phyloP scores from a whole-genome alignment of 2,329 filamentous ascomycete species.

The Fusarium ramigenum region DNA sequence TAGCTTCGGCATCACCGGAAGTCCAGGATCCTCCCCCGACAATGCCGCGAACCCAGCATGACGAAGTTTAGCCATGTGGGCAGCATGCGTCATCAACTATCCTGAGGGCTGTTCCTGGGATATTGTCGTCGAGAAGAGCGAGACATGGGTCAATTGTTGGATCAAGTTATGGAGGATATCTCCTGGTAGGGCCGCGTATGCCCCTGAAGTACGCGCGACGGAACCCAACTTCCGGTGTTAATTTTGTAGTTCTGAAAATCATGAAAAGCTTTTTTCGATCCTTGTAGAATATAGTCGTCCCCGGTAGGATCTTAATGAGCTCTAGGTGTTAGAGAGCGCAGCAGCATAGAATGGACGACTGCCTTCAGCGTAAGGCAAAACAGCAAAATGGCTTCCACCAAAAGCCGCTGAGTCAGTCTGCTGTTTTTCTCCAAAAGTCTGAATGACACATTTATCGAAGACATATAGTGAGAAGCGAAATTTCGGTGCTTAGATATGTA shows the following conservation, averaged over 20 bases:
- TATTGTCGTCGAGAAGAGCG: conserved; percentile 6
- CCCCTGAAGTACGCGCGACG: conserved; percentile 18
- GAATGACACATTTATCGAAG: not conserved
- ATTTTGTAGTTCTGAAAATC: conserved; percentile 13
- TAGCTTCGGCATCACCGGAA: conserved; percentile 51
- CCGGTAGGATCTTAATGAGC: no score
- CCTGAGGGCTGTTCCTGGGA: conserved; percentile 3
- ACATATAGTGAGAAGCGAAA: not conserved
- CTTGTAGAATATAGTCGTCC: no score
- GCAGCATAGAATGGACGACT: no score
- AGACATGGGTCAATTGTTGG: conserved; percentile 27
- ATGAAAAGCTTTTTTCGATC: no score
- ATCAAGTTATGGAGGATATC: conserved; percentile 38
- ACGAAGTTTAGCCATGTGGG: conserved; percentile 53
- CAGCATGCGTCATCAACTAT: conserved; percentile 47
- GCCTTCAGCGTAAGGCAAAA: rapidly evolving
- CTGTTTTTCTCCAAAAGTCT: not conserved
- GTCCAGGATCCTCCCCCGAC: conserved; percentile 44
- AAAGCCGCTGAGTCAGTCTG: not conserved
- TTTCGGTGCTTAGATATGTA: not conserved
- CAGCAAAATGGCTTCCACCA: not conserved
- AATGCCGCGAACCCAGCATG: conserved; percentile 60
- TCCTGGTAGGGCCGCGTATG: conserved; percentile 29
- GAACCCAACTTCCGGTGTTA: conserved; percentile 30
- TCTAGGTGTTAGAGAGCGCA: no score